Evolutionary conservation across 306 rosid genomes (phyloP), one percentile per base, ranked within the genome.

Genomic region (Cucurbita argyrosperma): DNA sequence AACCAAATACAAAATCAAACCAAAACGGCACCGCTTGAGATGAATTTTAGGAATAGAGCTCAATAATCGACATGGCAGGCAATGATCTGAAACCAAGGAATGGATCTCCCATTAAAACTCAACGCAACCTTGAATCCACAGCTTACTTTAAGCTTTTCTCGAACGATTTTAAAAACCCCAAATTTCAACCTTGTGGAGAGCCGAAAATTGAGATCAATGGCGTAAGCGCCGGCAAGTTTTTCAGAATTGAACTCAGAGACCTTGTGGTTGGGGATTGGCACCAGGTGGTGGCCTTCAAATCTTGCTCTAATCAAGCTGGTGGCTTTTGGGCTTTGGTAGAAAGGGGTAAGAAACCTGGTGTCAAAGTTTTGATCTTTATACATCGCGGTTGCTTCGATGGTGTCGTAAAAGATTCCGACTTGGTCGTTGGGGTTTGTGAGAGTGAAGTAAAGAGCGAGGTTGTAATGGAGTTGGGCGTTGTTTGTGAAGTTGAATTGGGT

Each of bases 381-480:
- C 1, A 21, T 21, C 14, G 62, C 3, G 14, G 62, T 10, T 21
- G 62, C 62, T 57, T 23, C 62, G 10, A 57, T 21, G 38, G 38
- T 23, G 38, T 57, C 62, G 14, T 57, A 57, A 11, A 21, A 21
- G 8, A 57, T 57, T 8, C 60, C 60, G 18, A 57, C 38, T 23
- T 11, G 38, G 8, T 10, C 35, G 81, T 88, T 90, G 0, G 94
- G 89, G 79, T 86, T 88, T 5, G 85, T 82, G 14, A 88, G n/a
- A 26, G 87, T 78, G 68, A 82, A n/a, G 76, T 63, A 40, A 45
- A 79, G 1, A 8, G 35, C 60, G 9, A 55, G 60, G 9, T 55
- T 19, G 60, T 45, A 4, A 53, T 13, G 38, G 30, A 76, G 81
- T 58, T 59, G 78, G 70, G 79, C 40, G 54, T 65, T 50, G 54